Evolutionary conservation across 2,329 filamentous ascomycete genomes (phyloP).

Genomic region (Talaromyces albobiverticillius): DNA sequence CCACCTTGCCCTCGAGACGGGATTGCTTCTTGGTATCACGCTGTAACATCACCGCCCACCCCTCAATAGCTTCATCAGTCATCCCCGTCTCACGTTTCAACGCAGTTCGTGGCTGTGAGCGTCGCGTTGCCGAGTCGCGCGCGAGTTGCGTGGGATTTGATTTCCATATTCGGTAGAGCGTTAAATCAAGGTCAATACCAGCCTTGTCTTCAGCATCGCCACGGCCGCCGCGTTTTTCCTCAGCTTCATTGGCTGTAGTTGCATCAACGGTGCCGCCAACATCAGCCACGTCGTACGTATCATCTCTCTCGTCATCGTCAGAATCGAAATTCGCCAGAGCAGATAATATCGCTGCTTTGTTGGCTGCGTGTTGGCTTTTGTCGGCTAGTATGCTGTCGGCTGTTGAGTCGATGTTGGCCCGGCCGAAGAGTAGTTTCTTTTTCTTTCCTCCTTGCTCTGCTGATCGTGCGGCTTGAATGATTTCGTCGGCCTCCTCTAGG

Average conservation of each 20-base stretch:
- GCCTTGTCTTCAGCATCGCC: constrained; percentile 17
- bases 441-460: constrained; percentile 30
- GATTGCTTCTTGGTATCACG: constrained; percentile 68
- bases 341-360: constrained; percentile 83
- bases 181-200: constrained; percentile 55
- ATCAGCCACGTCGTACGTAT: constrained; percentile 91
- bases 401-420: constrained; percentile 57
- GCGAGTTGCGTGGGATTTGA: constrained; percentile 64
- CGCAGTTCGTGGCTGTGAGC: constrained; percentile 59
- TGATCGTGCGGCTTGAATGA: constrained; percentile 68
- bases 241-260: constrained; percentile 34
- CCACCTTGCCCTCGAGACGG: constrained; percentile 68
- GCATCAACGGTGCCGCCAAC: constrained; percentile 82
- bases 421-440: constrained; percentile 71
- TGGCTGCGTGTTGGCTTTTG: constrained; percentile 58
- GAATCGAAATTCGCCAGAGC: constrained; percentile 86
- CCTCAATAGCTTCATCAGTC: constrained; percentile 92
- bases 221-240: too few relatives aligned
- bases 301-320: constrained; percentile 94
- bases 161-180: constrained; percentile 70
- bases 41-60: constrained; percentile 83
- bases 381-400: constrained; percentile 72
- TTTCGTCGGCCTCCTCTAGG: constrained; percentile 77
- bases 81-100: constrained; percentile 76
- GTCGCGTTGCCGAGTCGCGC: constrained; percentile 67